These are phyloP conservation scores for Lasiosphaeria ovina DNA, from an alignment of 495 filamentous ascomycete species.

Conservation along the genomic window DNA sequence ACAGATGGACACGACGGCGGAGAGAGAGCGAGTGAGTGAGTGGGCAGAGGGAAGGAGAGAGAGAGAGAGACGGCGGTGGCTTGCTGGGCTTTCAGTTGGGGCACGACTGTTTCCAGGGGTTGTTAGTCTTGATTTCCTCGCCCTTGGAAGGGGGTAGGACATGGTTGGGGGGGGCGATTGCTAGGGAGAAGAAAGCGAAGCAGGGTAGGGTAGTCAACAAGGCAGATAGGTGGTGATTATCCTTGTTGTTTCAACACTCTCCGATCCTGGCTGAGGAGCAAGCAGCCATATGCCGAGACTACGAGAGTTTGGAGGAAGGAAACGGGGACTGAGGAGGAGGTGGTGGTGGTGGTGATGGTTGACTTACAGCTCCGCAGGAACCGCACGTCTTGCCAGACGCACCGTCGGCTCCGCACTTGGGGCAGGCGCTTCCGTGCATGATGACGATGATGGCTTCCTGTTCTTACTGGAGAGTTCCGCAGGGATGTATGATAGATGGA, in stretches of 20 bases:
- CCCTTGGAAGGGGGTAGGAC: not conserved
- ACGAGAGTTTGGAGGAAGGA: not conserved
- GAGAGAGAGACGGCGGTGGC: not conserved
- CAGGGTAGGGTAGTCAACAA: not conserved
- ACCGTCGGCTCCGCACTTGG: conserved; percentile 47
- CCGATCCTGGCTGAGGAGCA: too few species aligned
- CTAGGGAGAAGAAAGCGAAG: conserved; percentile 3
- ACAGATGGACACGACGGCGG: not conserved
- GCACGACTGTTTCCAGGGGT: not conserved
- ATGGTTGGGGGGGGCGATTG: not conserved
- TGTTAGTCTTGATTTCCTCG: not conserved
- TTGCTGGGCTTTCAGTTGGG: conserved; percentile 4
- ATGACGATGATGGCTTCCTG: not conserved
- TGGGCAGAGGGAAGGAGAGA: not conserved
- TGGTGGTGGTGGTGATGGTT: not conserved
- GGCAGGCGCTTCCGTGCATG: conserved; percentile 47
- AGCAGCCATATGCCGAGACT: too few species aligned
- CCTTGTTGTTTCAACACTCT: too few species aligned
- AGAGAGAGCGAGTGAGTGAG: not conserved
- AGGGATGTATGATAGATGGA: not conserved
- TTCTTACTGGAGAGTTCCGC: not conserved
- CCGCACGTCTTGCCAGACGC: conserved; percentile 45
- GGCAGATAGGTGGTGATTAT: too few species aligned
- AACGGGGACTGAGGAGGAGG: too few species aligned
- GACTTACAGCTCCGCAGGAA: conserved; percentile 49